Base-by-base conservation (phyloP, 2,329 filamentous ascomycete genomes). In the Lachnum nothofagi region DNA sequence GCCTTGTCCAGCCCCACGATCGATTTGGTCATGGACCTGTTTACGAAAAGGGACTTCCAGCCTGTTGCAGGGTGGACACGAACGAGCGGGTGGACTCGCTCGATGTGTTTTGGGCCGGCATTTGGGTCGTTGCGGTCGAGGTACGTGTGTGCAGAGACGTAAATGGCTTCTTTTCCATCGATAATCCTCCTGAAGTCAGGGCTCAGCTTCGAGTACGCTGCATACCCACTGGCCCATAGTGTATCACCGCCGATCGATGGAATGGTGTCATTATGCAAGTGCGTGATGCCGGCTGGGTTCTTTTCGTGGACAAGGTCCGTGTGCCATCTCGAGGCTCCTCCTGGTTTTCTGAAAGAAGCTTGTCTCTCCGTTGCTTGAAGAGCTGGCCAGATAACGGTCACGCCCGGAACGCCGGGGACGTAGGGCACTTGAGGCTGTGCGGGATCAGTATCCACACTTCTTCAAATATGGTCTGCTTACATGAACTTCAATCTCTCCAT, bases 11-110 rank as follows among this genome's bases (percentile, higher is more conserved):
- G 65, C 0, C 84, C 85, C 0, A 88, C 78, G 41, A 88, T 88
- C 0, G 77, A 72, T 5, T 76, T 74, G 0, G 84, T 88, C 76
- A 88, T 83, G 2, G 79, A 72, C 3, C 83, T 75, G 63, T 88
- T 88, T 0, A 88, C 85, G 72, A 76, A 88, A 0, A 88, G 72
- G 0, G 82, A 74, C 65, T 87, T 88, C 85, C 85, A 88, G 0
- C 84, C 85, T 0, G 85, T 88, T 0, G 80, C 83, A 0, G 85
- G 85, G 61, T 88, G 84, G 0, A 85, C 79, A 3, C 85, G 75
- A 2, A 88, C 84, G 8, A 88, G 64, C 0, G 84, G 83, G 62
- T 88, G 85, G 8, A 75, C 70, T 5, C 84, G 75, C 65, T 87
- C 83, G n/a, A 88, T 68, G 57, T 74, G 74, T 65, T 82, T 79